These are phyloP conservation scores for Phytophthora palmivora DNA, from an alignment of 352 stramenopile species.

Conservation along the genomic window DNA sequence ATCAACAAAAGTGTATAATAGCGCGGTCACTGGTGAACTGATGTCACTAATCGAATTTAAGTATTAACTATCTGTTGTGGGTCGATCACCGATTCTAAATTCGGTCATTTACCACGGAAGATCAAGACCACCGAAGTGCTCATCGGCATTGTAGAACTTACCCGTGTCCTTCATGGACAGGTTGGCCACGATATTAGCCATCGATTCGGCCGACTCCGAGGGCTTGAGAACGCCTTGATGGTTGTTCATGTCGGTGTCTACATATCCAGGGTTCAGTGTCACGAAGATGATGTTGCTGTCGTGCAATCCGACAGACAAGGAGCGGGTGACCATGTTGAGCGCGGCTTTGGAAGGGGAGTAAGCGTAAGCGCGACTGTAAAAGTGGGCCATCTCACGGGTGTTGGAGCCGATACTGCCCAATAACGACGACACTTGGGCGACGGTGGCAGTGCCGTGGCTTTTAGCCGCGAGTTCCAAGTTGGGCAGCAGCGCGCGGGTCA, in stretches of 20 bases:
- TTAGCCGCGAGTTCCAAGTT: constrained; percentile 48
- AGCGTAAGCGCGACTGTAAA: constrained; percentile 45
- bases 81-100: background rate
- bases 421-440: constrained; percentile 54
- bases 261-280: constrained; percentile 45
- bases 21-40: background rate
- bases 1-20: background rate
- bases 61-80: background rate
- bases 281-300: constrained; percentile 40
- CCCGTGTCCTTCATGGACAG: constrained; percentile 32
- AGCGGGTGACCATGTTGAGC: constrained; percentile 67
- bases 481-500: constrained; percentile 52
- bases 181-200: constrained; percentile 35
- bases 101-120: constrained; percentile 39
- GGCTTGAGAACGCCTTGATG: constrained; percentile 28
- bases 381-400: constrained; percentile 14
- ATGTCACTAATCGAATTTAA: too few relatives aligned
- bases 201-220: constrained; percentile 28
- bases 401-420: constrained; percentile 58
- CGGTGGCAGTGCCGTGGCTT: constrained; percentile 40
- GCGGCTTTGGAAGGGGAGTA: constrained; percentile 72
- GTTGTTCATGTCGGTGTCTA: constrained; percentile 46
- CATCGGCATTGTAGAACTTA: constrained; percentile 41
- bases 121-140: constrained; percentile 13
- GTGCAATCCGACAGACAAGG: constrained; percentile 45